These are phyloP conservation scores for Didymella segeticola DNA, from an alignment of 2,329 filamentous ascomycete genomes.

Conservation along the genomic window DNA sequence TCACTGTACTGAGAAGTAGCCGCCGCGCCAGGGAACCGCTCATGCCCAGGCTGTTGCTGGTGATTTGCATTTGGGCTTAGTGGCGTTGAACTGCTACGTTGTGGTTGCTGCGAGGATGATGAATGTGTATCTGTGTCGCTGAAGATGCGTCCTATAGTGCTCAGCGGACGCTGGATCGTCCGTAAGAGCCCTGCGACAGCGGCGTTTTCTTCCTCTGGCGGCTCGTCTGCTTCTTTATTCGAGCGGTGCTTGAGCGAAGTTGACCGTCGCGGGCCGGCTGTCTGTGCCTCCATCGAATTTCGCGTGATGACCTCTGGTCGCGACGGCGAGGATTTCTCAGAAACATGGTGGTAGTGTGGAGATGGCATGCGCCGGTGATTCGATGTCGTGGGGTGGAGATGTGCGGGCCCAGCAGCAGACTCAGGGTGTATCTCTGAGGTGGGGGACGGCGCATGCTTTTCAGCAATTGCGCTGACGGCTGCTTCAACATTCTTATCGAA, in stretches of 20 bases:
- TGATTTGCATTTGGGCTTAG: constrained; percentile 51
- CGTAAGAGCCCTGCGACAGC: constrained; percentile 85
- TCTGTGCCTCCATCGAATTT: constrained; percentile 66
- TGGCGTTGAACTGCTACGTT: constrained; percentile 56
- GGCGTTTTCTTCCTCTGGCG: constrained; percentile 72
- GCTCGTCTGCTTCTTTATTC: constrained; percentile 29
- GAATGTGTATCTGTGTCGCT: constrained; percentile 65
- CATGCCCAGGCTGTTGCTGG: constrained; percentile 54
- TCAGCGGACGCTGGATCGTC: constrained; percentile 89
- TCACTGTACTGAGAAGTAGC: constrained; percentile 10
- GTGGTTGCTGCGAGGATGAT: constrained; percentile 49
- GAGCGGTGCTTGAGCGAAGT: constrained; percentile 58
- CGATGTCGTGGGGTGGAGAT: constrained; percentile 27
- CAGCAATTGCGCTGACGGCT: constrained; percentile 92
- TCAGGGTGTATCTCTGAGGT: constrained; percentile 38
- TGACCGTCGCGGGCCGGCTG: constrained; percentile 63
- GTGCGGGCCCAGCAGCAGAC: constrained; percentile 23
- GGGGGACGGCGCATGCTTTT: constrained; percentile 70
- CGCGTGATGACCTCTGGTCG: constrained; percentile 65
- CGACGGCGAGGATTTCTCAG: constrained; percentile 58
- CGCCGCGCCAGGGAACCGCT: constrained; percentile 30
- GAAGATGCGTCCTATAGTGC: constrained; percentile 93
- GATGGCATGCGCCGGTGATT: constrained; percentile 50
- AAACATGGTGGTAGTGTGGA: constrained; percentile 53
- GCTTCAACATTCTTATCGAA: constrained; percentile 97